These are phyloP conservation scores for Chlorella sp. DNA, from an alignment of 139 green algal genomes.

Conservation along the genomic window DNA sequence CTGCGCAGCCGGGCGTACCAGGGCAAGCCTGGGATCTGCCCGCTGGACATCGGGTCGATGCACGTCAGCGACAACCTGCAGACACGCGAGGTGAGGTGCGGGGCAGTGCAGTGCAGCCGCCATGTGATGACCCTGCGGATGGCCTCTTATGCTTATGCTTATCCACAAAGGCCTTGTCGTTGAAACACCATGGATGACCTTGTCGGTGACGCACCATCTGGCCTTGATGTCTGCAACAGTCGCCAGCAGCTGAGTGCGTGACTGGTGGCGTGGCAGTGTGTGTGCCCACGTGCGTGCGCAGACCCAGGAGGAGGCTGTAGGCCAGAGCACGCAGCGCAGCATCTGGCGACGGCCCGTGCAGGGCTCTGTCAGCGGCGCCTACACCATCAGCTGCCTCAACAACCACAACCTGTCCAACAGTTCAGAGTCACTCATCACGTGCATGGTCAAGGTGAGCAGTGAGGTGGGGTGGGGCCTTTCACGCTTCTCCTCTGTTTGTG, in stretches of 20 bases:
- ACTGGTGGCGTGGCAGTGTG: not conserved
- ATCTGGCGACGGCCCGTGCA: not conserved
- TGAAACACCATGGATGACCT: not conserved
- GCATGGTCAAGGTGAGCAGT: constrained; percentile 44
- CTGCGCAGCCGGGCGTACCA: not conserved
- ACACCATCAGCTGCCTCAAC: constrained; percentile 40
- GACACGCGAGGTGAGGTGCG: not conserved
- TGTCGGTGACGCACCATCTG: not conserved
- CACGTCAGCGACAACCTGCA: not conserved
- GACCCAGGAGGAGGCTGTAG: not conserved
- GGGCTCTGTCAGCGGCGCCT: constrained; percentile 30
- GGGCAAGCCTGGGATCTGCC: no score
- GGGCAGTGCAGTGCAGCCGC: no score
- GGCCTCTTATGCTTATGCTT: no score
- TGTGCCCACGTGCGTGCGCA: not conserved
- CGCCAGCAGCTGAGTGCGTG: no score
- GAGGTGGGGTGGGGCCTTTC: no score
- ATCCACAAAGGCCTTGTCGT: no score
- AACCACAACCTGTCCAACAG: constrained; percentile 19
- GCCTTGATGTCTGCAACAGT: not conserved
- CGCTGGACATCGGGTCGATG: no score
- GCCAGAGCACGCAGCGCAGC: not conserved
- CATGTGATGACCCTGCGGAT: no score
- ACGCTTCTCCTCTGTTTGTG: no score
- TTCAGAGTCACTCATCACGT: constrained; percentile 42